A percentile compares a stretch with the other conserved stretches of the same genome.
Conservation (phyloP, 306 rosid species). For the Adenanthera pavonina region DNA sequence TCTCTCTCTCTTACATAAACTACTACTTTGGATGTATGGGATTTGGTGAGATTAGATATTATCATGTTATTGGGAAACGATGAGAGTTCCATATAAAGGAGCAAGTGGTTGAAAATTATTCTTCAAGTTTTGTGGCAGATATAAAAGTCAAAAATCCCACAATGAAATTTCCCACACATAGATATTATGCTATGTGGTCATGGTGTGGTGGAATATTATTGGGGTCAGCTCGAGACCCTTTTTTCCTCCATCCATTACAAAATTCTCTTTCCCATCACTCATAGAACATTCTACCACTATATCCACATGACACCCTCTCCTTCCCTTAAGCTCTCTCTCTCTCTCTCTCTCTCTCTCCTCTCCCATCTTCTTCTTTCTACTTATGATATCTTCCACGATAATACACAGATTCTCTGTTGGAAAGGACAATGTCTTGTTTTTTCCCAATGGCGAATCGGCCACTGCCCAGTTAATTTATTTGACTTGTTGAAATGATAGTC, state of each 20-base stretch:
- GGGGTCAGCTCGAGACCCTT: conserved; percentile 57
- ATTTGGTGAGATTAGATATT: conserved; percentile 46
- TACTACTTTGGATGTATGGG: conserved; percentile 6
- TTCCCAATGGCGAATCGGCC: conserved; percentile 39
- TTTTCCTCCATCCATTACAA: conserved; percentile 37
- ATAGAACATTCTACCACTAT: conserved; percentile 51
- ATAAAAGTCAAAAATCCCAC: conserved; percentile 57
- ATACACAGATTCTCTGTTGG: conserved; percentile 29
- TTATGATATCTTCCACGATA: conserved; percentile 1
- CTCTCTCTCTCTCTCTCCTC: not conserved
- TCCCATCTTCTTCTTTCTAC: conserved; percentile 26
- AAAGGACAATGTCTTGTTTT: conserved; percentile 39
- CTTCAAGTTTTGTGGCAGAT: conserved; percentile 54
- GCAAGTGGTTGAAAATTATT: conserved; percentile 53
- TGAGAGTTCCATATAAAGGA: conserved; percentile 54
- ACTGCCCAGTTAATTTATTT: conserved; percentile 19
- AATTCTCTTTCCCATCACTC: conserved; percentile 19
- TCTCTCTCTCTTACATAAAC: conserved; percentile 19
- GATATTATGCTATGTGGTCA: conserved; percentile 1
- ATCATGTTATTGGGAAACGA: conserved; percentile 55
- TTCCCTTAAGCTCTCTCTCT: not conserved
- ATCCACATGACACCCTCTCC: not conserved
- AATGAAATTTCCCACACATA: conserved; percentile 36
- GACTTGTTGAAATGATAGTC: conserved; percentile 42
- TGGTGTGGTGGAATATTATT: conserved; percentile 57